Evolutionary conservation across 1,139 yeast genomes (phyloP).

Genomic region (Yamadazyma oceani): DNA sequence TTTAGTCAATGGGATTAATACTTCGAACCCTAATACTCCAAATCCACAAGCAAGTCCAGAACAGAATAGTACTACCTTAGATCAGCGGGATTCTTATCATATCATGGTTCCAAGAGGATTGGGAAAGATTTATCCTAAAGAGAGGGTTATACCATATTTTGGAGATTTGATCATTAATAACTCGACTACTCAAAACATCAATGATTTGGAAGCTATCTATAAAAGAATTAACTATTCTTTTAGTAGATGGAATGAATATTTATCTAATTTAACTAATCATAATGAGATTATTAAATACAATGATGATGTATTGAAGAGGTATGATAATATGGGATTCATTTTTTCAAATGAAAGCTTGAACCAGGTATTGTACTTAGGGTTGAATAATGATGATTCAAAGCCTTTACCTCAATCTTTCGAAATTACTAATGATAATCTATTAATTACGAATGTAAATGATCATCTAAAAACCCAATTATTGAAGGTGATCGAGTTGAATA

Average conservation of each 20-base stretch:
- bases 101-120: slow-evolving; percentile 88
- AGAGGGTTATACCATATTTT: slow-evolving; percentile 83
- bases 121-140: slow-evolving; percentile 75
- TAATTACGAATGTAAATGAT: slow-evolving; percentile 9
- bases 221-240: slow-evolving; percentile 73
- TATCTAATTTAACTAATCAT: slow-evolving; percentile 39
- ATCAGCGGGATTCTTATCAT: slow-evolving; percentile 54
- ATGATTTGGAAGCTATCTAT: slow-evolving; percentile 64
- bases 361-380: slow-evolving; percentile 45
- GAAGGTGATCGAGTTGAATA: slow-evolving; percentile 39
- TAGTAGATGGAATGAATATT: slow-evolving; percentile 77
- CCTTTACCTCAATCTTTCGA: slow-evolving; percentile 22
- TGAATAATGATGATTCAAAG: slow-evolving; percentile 31
- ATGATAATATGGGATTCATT: slow-evolving; percentile 47
- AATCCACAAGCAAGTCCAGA: slow-evolving; percentile 11
- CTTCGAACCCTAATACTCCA: slow-evolving; percentile 17
- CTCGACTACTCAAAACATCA: slow-evolving; percentile 35
- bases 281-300: slow-evolving; percentile 43
- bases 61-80: slow-evolving; percentile 7
- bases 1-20: slow-evolving; percentile 39
- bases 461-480: slow-evolving; percentile 27
- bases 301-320: slow-evolving; percentile 43
- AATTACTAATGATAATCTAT: slow-evolving; percentile 1
- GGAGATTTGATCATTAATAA: slow-evolving; percentile 66
- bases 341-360: slow-evolving; percentile 48